Evolutionary conservation across 2,329 filamentous ascomycete species (phyloP), one percentile per base, ranked within the genome.

Genomic region (Scortechinia acanthostroma): DNA sequence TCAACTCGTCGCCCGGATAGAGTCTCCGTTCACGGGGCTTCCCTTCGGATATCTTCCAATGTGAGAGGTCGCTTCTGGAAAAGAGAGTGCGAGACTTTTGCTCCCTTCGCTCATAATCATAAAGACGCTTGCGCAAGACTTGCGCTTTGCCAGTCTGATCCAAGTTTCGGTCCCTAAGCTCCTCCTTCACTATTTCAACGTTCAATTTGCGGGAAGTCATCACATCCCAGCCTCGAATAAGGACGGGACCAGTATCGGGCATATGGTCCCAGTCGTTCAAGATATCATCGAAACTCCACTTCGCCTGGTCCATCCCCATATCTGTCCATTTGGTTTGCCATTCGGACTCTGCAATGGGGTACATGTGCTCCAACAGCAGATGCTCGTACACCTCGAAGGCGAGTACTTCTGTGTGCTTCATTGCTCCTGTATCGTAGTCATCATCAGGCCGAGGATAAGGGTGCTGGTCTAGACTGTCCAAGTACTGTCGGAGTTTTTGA

Each of bases 311-410:
- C 10, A 30, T 10, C 25, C 10, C n/a, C 10, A n/a, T 30, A 10
- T 30, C 25, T n/a, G 10, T 21, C 3, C 47, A 47, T 28, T 47
- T 33, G n/a, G 21, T 15, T 14, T 45, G 42, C 42, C 50, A 55
- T 2, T 52, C 42, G 3, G 47, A 43, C 1, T 48, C 43, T 4
- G 47, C 25, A 3, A 51, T 14, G 2, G 58, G 57, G 15, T 55
- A 17, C 3, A 53, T 15, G 13, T 50, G 48, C 15, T 52, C 46
- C 15, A 40, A 44, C 48, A 58, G 53, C 42, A 62, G 21, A 47
- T 56, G 52, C 35, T 62, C 56, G 40, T 63, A 62, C 5, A 63
- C 56, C 10, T 30, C n/a, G n/a, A 10, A 30, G 10, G 25, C 25
- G 10, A 30, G 25, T 10, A n/a, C 25, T 10, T 30, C 25, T n/a